Evolutionary conservation across 2,329 filamentous ascomycete genomes (phyloP), one percentile per base, ranked within the genome.

Genomic region (Cladosporium sp.): DNA sequence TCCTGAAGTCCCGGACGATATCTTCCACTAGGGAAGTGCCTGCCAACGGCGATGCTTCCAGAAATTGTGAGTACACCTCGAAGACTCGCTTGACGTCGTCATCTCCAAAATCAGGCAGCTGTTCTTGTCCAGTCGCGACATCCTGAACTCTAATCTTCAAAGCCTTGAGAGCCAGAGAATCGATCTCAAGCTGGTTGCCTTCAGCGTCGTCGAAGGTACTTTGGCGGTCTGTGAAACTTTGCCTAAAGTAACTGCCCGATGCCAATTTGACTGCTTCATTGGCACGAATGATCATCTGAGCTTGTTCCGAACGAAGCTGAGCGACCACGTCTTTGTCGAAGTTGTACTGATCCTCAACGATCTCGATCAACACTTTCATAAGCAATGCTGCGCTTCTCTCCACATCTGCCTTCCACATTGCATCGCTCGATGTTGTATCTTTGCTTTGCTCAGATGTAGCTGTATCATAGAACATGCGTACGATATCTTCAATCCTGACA

Each of bases 391-490:
- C 55, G 14, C 34, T 21, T 26, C 55, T 21, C 24, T 58, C 55
- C n/a, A 34, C 55, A 18, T 58, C 55, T 26, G 55, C 55, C 21
- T 41, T 41, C 55, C 34, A 41, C 21, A 18, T 26, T 15, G 24
- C 21, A 26, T 41, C 32, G 24, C 55, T 58, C 7, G 55, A 38
- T 3, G n/a, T 58, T 10, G 30, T 3, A 24, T 58, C 55, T 58
- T 26, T 34, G 12, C 32, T 41, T 24, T 14, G 32, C 11, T 58
- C 30, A 14, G 55, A 26, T 7, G 34, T 58, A 2, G 55, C 55
- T 8, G 32, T 58, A 6, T 34, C 55, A 26, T 58, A 58, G 32
- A 58, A 58, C 8, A 58, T 38, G n/a, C 55, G 55, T n/a, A 58
- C 34, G 12, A 58, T 18, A 7, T 58, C 55, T 4, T 58, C 34